phyloP scores from a whole-genome alignment of 2,329 filamentous ascomycete genomes.

The Beauveria rudraprayagi region DNA sequence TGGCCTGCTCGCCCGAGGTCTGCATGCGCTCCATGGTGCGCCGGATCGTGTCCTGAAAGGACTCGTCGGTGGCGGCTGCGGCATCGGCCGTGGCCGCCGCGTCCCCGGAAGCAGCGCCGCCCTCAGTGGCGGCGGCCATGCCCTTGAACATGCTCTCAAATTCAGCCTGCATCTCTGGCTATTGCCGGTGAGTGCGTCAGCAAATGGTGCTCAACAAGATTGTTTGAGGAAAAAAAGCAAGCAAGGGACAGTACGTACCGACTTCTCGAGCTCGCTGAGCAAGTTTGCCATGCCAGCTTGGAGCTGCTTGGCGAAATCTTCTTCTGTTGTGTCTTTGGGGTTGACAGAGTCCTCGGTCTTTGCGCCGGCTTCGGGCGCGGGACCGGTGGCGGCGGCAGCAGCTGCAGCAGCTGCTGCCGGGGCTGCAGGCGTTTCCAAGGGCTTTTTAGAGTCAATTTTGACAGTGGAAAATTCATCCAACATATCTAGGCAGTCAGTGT shows the following conservation, averaged over 20 bases:
- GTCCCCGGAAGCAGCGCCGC: constrained; percentile 29
- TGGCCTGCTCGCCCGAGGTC: constrained; percentile 75
- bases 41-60: constrained; percentile 87
- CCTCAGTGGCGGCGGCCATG: constrained; percentile 46
- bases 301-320: constrained; percentile 77
- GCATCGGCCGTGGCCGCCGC: constrained; percentile 27
- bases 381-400: neutral
- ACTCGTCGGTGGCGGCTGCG: constrained; percentile 46
- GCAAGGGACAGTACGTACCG: constrained; percentile 28
- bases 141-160: constrained; percentile 73
- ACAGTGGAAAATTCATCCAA: constrained; percentile 79
- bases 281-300: constrained; percentile 84
- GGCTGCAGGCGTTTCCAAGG: constrained; percentile 18
- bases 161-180: constrained; percentile 68
- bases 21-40: constrained; percentile 96
- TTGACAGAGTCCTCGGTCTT: constrained; percentile 14
- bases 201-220: neutral
- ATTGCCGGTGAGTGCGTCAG: neutral
- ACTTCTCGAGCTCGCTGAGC: constrained; percentile 60
- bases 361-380: constrained; percentile 12
- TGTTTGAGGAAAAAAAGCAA: neutral
- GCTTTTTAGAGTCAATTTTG: constrained; percentile 34
- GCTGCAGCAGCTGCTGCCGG: constrained; percentile 18
- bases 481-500: constrained; percentile 56
- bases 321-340: constrained; percentile 50